Evolutionary conservation across 129 eudicot genomes (phyloP).

Genomic region (Pittosporum tobira): DNA sequence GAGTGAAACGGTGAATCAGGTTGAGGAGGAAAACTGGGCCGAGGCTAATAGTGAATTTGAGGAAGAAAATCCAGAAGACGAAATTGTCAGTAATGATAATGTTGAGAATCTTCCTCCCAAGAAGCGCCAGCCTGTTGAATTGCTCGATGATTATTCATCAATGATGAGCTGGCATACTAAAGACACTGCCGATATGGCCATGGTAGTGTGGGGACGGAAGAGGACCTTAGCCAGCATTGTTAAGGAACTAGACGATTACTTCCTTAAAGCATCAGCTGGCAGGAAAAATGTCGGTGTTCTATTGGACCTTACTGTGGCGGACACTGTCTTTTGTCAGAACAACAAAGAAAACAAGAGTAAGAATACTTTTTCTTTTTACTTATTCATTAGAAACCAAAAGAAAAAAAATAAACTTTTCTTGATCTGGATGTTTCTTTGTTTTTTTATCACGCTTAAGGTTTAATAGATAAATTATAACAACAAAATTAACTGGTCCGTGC

Average conservation of each 20-base stretch:
- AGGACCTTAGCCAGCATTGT: conserved; percentile 35
- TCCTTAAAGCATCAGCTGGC: conserved; percentile 45
- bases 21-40: conserved; percentile 59
- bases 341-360: conserved; percentile 35
- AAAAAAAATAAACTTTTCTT: too few species aligned
- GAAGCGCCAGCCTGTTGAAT: conserved; percentile 19
- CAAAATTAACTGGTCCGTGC: not conserved
- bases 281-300: conserved; percentile 47
- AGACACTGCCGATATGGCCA: conserved; percentile 40
- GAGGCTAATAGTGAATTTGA: conserved; percentile 46
- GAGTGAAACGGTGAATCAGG: conserved; percentile 22
- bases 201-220: conserved; percentile 48
- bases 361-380: conserved; percentile 1
- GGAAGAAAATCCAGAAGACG: conserved; percentile 42
- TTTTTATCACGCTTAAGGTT: not conserved
- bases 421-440: not conserved
- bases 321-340: conserved; percentile 24
- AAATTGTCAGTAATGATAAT: conserved; percentile 5
- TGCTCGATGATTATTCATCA: conserved; percentile 38
- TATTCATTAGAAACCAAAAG: not conserved
- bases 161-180: conserved; percentile 36
- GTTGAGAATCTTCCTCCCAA: conserved; percentile 4
- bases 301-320: conserved; percentile 33
- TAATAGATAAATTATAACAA: not conserved
- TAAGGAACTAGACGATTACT: conserved; percentile 54